phyloP scores from a whole-genome alignment of 2,329 filamentous ascomycete genomes.

The Penicillium paneum region DNA sequence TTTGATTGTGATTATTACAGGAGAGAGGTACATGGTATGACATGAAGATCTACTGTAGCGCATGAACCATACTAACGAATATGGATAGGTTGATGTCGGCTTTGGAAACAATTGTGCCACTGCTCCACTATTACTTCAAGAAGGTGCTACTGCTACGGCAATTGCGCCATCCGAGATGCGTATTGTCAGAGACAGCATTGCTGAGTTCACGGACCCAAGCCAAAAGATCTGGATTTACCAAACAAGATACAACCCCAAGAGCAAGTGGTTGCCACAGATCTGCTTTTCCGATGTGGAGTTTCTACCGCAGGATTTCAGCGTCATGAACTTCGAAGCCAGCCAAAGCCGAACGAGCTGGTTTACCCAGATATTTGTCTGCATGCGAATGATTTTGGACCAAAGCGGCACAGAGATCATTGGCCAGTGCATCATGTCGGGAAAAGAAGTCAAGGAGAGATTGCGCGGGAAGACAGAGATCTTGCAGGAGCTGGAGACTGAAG shows the following conservation, averaged over 20 bases:
- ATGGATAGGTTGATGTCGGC: conserved; percentile 54
- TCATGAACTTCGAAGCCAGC: conserved; percentile 59
- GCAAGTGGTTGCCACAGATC: conserved; percentile 60
- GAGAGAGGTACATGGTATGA: conserved; percentile 43
- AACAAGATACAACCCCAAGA: conserved; percentile 49
- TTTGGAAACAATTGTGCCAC: conserved; percentile 64
- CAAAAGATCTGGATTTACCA: conserved; percentile 63
- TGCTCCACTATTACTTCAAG: conserved; percentile 53
- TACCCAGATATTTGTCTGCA: conserved; percentile 52
- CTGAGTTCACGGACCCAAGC: conserved; percentile 44
- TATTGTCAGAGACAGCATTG: conserved; percentile 48
- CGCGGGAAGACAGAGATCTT: conserved; percentile 51
- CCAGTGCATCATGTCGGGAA: conserved; percentile 52
- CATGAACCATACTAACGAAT: not conserved
- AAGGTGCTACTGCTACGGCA: conserved; percentile 39
- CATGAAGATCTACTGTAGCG: not conserved
- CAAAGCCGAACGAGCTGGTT: conserved; percentile 53
- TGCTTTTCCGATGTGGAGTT: conserved; percentile 66
- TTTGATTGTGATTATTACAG: conserved; percentile 56
- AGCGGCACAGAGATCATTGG: conserved; percentile 49
- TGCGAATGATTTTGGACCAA: conserved; percentile 54
- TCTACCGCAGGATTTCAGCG: conserved; percentile 57
- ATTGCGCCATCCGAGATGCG: conserved; percentile 57
- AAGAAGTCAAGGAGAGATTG: conserved; percentile 53
- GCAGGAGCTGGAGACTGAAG: conserved; percentile 49